Conservation (phyloP, 768 basidiomycete genomes). For the Leccinum ochraceum region DNA sequence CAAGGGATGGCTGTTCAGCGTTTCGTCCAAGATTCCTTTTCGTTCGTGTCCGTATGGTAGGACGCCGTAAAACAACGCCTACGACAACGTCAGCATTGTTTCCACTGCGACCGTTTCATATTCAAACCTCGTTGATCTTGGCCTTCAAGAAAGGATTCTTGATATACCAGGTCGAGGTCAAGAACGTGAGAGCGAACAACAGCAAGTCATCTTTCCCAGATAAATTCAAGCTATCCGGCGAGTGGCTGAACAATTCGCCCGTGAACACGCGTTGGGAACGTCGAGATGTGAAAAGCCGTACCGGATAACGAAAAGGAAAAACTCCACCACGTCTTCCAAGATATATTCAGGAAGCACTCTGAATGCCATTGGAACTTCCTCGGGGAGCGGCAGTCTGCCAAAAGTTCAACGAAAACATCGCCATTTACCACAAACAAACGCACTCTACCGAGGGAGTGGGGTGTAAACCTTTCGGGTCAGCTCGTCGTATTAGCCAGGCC, state of each 20-base stretch:
- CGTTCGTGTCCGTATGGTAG: constrained; percentile 65
- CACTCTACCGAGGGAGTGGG: constrained; percentile 70
- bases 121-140: constrained; percentile 86
- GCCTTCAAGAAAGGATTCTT: constrained; percentile 98
- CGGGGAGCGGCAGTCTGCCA: constrained; percentile 79
- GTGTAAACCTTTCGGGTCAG: constrained; percentile 77
- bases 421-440: constrained; percentile 28
- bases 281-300: constrained; percentile 36
- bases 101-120: not conserved
- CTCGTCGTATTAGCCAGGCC: constrained; percentile 90
- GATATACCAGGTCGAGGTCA: constrained; percentile 95
- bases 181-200: constrained; percentile 86
- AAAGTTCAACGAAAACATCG: constrained; percentile 6
- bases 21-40: constrained; percentile 74
- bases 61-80: constrained; percentile 77
- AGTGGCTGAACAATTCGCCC: constrained; percentile 40
- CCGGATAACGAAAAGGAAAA: constrained; percentile 82
- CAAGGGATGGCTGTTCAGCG: constrained; percentile 82
- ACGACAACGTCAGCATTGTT: constrained; percentile 7
- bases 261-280: not conserved
- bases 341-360: constrained; percentile 91
- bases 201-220: constrained; percentile 86
- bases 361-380: constrained; percentile 84
- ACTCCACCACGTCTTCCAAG: constrained; percentile 91
- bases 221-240: constrained; percentile 80